A percentile compares a stretch with the other conserved stretches of the same genome.
phyloP scores from a whole-genome alignment of 805 yeast genomes.

The Metschnikowia proteae region DNA sequence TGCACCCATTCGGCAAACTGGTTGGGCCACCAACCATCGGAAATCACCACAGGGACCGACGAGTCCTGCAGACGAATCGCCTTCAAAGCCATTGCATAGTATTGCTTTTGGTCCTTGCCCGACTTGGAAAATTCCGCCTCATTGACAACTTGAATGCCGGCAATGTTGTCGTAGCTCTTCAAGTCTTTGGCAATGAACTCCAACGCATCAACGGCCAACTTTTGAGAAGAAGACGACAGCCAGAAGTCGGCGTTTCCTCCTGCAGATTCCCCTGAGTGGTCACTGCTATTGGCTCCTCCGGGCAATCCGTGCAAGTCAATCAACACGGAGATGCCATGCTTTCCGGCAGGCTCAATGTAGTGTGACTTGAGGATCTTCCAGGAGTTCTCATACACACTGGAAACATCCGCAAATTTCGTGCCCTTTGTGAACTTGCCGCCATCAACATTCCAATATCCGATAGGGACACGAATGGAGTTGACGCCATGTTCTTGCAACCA shows the following conservation, averaged over 20 bases:
- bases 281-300: constrained; percentile 85
- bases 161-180: constrained; percentile 56
- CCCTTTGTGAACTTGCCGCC: constrained; percentile 55
- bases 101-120: constrained; percentile 50
- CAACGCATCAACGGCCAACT: constrained; percentile 47
- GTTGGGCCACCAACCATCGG: constrained; percentile 92
- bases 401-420: constrained; percentile 58
- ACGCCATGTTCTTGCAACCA: constrained; percentile 67
- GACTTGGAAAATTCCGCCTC: constrained; percentile 68
- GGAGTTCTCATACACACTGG: constrained; percentile 61
- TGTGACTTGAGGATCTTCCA: constrained; percentile 59
- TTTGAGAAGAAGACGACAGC: constrained; percentile 41
- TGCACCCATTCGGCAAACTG: constrained; percentile 72
- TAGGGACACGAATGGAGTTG: constrained; percentile 80
- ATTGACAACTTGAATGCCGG: constrained; percentile 82
- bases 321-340: constrained; percentile 64
- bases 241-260: constrained; percentile 64
- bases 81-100: constrained; percentile 61
- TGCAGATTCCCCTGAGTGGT: constrained; percentile 68
- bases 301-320: constrained; percentile 89
- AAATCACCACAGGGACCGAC: constrained; percentile 67
- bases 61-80: constrained; percentile 55
- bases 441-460: constrained; percentile 87
- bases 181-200: constrained; percentile 63
- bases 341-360: constrained; percentile 56